Percentiles rank a stretch among this genome's conserved stretches.
Conservation (phyloP, 768 basidiomycete species). For the Lactifluus echinatus region DNA sequence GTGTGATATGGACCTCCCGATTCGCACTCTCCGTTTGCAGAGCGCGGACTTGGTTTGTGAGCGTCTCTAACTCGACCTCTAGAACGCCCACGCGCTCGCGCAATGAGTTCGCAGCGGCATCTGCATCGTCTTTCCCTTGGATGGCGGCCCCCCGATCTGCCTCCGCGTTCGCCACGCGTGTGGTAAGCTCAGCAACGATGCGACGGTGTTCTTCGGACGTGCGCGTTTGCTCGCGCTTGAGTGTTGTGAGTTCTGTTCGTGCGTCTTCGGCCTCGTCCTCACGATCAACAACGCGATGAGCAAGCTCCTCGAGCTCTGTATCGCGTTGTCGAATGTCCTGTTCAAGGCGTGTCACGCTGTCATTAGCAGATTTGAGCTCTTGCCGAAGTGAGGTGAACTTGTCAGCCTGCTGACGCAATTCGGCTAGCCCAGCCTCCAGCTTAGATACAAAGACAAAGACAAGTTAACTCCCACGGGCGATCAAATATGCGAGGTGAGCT, state of each 20-base stretch:
- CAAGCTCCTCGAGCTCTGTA: conserved; percentile 42
- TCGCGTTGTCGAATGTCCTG: conserved; percentile 50
- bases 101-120: conserved; percentile 40
- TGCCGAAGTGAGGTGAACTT: conserved; percentile 42
- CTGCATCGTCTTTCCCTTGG: conserved; percentile 46
- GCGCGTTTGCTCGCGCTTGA: conserved; percentile 48
- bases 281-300: conserved; percentile 37
- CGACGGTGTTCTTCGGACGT: conserved; percentile 40
- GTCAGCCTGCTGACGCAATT: conserved; percentile 44
- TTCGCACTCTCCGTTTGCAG: conserved; percentile 77
- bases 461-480: neutral
- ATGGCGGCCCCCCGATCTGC: conserved; percentile 42
- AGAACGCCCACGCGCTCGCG: conserved; percentile 43
- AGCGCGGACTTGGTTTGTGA: conserved; percentile 55
- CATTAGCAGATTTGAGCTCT: conserved; percentile 47
- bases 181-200: conserved; percentile 38
- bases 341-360: conserved; percentile 46
- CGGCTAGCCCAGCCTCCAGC: conserved; percentile 47
- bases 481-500: neutral
- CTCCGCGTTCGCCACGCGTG: conserved; percentile 39
- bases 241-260: conserved; percentile 44
- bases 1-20: conserved; percentile 72
- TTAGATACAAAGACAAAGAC: conserved; percentile 21
- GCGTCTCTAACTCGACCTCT: conserved; percentile 49
- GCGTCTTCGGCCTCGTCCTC: conserved; percentile 47